A percentile compares a stretch with the other conserved stretches of the same genome.
Conservation (phyloP, 1,284 basidiomycete species). For the Cutaneotrichosporon cyanovorans region DNA sequence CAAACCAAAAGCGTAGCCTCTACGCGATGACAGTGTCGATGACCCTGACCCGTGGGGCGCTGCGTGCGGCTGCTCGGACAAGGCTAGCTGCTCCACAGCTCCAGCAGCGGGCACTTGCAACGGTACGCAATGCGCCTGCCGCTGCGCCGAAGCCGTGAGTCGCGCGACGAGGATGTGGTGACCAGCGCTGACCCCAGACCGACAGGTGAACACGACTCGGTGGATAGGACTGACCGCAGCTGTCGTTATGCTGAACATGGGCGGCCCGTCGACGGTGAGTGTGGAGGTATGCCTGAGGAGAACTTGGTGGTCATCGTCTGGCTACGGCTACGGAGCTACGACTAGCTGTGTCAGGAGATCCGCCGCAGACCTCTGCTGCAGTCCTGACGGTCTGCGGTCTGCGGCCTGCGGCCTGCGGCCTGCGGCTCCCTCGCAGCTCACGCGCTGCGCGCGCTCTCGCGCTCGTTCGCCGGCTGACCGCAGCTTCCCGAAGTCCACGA, state of each 20-base stretch:
- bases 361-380: too few species aligned
- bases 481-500: slow-evolving; percentile 76
- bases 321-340: too few species aligned
- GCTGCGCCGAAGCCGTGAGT: not conserved
- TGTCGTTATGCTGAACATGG: slow-evolving; percentile 98
- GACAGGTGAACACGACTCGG: slow-evolving; percentile 1
- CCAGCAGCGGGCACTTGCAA: slow-evolving; percentile 4
- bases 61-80: too few species aligned
- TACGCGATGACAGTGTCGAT: too few species aligned
- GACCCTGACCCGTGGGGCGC: too few species aligned
- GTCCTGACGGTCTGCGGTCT: slow-evolving; percentile 7
- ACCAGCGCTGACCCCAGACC: slow-evolving; percentile 8
- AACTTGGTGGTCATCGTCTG: too few species aligned
- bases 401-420: not conserved
- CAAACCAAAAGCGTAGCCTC: too few species aligned
- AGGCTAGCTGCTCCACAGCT: not conserved
- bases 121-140: slow-evolving; percentile 8
- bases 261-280: slow-evolving; percentile 81
- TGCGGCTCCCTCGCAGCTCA: too few species aligned
- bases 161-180: not conserved
- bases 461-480: not conserved
- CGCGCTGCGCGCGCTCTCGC: too few species aligned
- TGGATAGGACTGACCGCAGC: slow-evolving; percentile 49
- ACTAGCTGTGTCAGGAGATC: too few species aligned
- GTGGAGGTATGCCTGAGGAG: too few species aligned